phyloP scores from a whole-genome alignment of 306 rosid genomes.

The Carpinus viminea region DNA sequence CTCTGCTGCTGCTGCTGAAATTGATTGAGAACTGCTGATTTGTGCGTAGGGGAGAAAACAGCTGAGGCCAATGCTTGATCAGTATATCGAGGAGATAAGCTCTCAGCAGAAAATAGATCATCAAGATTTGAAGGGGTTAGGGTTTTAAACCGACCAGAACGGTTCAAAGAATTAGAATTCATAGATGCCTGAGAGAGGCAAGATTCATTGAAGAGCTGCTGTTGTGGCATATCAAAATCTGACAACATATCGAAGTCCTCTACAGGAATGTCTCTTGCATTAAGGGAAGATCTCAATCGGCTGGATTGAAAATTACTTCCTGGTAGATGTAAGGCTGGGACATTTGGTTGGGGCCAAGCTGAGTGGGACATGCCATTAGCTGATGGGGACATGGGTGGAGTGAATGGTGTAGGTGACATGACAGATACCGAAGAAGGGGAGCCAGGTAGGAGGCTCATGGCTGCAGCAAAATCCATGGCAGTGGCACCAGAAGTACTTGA shows the following conservation, averaged over 20 bases:
- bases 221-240: conserved; percentile 81
- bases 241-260: conserved; percentile 67
- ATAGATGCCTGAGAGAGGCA: conserved; percentile 67
- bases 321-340: conserved; percentile 86
- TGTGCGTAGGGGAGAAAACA: conserved; percentile 85
- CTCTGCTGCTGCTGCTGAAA: conserved; percentile 94
- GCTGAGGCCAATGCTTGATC: conserved; percentile 70
- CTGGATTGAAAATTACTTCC: conserved; percentile 89
- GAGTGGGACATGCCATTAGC: conserved; percentile 78
- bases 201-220: conserved; percentile 70
- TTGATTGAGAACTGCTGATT: conserved; percentile 79
- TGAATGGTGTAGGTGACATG: conserved; percentile 83
- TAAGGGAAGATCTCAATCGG: conserved; percentile 81
- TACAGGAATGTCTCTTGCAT: conserved; percentile 73
- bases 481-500: conserved; percentile 66
- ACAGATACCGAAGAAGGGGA: conserved; percentile 86
- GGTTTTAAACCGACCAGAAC: conserved; percentile 73
- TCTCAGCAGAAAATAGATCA: conserved; percentile 85
- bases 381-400: conserved; percentile 91
- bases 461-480: conserved; percentile 88
- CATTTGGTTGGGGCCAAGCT: conserved; percentile 91
- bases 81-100: conserved; percentile 76
- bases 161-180: conserved; percentile 63
- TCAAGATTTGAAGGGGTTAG: conserved; percentile 84
- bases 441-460: conserved; percentile 85